Evolutionary conservation across 2,329 filamentous ascomycete genomes (phyloP), one percentile per base, ranked within the genome.

Genomic region (Penicillium crustosum): DNA sequence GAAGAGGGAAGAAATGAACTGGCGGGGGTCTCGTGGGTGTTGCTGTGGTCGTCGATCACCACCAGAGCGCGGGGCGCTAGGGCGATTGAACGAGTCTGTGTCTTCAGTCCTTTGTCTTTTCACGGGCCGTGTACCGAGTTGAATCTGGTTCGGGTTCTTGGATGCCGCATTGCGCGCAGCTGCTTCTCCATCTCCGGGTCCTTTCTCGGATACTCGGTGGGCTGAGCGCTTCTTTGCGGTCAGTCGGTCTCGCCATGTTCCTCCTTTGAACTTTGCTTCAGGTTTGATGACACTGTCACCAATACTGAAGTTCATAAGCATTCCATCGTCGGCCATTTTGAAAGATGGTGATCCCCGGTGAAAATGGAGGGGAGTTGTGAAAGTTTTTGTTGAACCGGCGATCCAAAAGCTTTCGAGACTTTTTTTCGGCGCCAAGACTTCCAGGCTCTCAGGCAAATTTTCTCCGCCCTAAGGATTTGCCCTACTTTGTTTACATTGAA

Each of bases 251-350:
- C 90, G 89, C 94, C 94, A 99, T 67, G 86, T 85, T n/a, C 94
- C 94, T 66, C 94, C 94, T 73, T 89, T 94, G 75, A 95, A 90
- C 54, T 79, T 83, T 4, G 81, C 77, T 65, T 82, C 81, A 6
- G 83, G 80, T 59, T 87, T 82, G 53, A 90, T 73, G 13, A 89
- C 83, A 19, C 80, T 83, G 60, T 90, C 86, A 29, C 85, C 83
- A 57, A 96, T 80, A 67, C 91, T 87, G 73, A 97, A 97, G 69
- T 97, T 97, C 72, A 97, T 81, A 57, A 97, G 84, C 86, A 99
- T 89, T 66, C 92, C 92, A 86, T 96, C 90, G 80, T 97, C 93
- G 51, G 90, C 90, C 93, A 97, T 97, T 61, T 50, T 67, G 56
- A 55, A 61, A 45, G 29, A 42, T 41, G 51, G 35, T 21, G 7